Conservation (phyloP, 2,329 filamentous ascomycete species). For the Aspergillus sp. region DNA sequence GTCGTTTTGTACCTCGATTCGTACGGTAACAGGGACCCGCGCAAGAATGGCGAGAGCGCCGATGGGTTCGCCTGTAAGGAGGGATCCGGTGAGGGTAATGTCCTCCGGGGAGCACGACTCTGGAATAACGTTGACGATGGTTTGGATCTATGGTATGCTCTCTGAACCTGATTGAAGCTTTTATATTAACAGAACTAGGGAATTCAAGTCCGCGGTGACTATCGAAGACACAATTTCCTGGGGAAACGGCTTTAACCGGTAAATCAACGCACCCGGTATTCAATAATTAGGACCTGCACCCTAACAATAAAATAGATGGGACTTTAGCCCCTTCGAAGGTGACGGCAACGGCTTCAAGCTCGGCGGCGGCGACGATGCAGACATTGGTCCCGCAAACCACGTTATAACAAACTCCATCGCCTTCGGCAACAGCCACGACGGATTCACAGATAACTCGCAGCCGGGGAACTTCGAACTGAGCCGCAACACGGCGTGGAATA, state of each 20-base stretch:
- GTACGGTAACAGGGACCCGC: conserved; percentile 17
- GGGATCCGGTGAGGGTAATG: conserved; percentile 15
- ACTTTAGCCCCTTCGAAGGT: conserved; percentile 19
- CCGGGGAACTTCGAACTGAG: conserved; percentile 14
- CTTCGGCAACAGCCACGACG: conserved; percentile 17
- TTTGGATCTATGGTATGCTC: conserved; percentile 16
- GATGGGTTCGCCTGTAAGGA: conserved; percentile 22
- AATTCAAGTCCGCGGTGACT: conserved; percentile 20
- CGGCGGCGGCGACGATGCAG: conserved; percentile 17
- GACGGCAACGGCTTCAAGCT: conserved; percentile 22
- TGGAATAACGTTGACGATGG: conserved; percentile 22
- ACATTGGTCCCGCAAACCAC: conserved; percentile 18
- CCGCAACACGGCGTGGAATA: conserved; percentile 20
- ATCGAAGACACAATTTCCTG: conserved; percentile 19
- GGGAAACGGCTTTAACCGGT: conserved; percentile 19
- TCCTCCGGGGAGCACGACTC: conserved; percentile 15
- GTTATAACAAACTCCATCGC: conserved; percentile 17
- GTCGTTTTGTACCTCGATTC: conserved; percentile 19
- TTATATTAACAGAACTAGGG: conserved; percentile 6
- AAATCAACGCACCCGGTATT: not conserved
- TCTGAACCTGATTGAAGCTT: not conserved
- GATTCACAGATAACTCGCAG: conserved; percentile 22
- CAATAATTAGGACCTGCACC: not conserved
- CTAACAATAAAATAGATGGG: conserved; percentile 12
- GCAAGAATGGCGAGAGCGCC: conserved; percentile 20